Base-by-base conservation (phyloP, 2,329 filamentous ascomycete genomes). In the Colletotrichum sp. region DNA sequence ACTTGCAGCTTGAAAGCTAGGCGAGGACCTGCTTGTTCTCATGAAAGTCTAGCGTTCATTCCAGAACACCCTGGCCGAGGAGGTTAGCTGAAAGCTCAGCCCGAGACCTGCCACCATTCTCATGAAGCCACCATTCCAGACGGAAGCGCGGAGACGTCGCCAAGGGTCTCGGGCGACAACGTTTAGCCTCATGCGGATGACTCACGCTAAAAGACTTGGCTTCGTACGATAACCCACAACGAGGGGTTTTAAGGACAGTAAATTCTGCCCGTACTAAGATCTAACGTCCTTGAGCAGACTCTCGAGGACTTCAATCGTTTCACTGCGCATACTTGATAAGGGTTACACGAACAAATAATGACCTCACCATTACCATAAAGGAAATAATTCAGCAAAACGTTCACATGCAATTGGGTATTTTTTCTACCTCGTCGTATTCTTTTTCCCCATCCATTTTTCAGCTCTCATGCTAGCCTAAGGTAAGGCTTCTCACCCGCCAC, bases 181-280 rank as follows among this genome's bases (percentile, higher is more conserved):
- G 16, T 30, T 30, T n/a, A 30, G 59, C 28, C 59, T 32, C 28
- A 34, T 32, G 44, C n/a, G 44, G 44, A 52, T 59, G 52, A 32
- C 52, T 69, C 39, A 36, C 7, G 18, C 34, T 52, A 52, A 15
- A 39, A 57, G 62, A 49, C 49, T 44, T 69, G 67, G 28, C 52
- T 69, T 69, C 67, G 67, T 62, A 69, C 67, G 67, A 69, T 60
- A 32, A 69, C 24, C 67, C 67, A 69, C 67, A 44, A n/a, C n/a
- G 24, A n/a, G 32, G 34, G 24, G 24, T 24, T 69, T 62, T 9
- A 44, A 59, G 21, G 52, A 49, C 15, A 26, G 9, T 39, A 26
- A 64, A 39, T 26, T 64, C 32, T 26, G 32, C 62, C 62, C 30
- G n/a, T 30, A 21, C 34, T 28, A 5, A 24, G n/a, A 44, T 39